Percentiles rank a stretch among this genome's conserved stretches.
Evolutionary conservation across 306 rosid genomes (phyloP).

Genomic region (Ormosia semicastrata): DNA sequence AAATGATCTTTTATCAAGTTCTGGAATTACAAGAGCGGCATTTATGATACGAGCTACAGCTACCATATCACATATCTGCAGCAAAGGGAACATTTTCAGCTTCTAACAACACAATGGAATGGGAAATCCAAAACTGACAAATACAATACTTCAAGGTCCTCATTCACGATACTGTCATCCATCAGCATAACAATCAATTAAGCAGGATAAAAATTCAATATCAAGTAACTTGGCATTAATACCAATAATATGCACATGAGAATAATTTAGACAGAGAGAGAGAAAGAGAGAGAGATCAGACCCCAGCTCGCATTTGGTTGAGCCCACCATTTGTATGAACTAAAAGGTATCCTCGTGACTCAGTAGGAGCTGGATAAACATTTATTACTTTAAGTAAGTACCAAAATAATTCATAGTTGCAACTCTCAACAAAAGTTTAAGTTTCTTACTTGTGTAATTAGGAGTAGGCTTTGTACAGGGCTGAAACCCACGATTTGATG

Average conservation of each 20-base stretch:
- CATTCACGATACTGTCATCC: not conserved
- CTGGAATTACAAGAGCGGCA: slow-evolving; percentile 93
- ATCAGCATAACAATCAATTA: not conserved
- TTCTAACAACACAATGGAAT: not conserved
- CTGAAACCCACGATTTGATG: slow-evolving; percentile 70
- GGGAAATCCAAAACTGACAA: not conserved
- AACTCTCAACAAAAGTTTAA: not conserved
- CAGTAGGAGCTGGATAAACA: slow-evolving; percentile 62
- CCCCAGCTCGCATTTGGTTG: slow-evolving; percentile 99
- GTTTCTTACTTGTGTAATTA: slow-evolving; percentile 70
- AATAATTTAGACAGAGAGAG: slow-evolving; percentile 3
- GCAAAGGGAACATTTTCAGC: slow-evolving; percentile 35
- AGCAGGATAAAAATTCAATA: not conserved
- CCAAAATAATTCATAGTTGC: not conserved
- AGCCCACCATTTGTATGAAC: slow-evolving; percentile 99
- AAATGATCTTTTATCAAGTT: slow-evolving; percentile 90
- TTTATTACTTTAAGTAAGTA: slow-evolving; percentile 25
- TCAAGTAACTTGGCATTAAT: not conserved
- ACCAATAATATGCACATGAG: not conserved
- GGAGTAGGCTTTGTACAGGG: slow-evolving; percentile 70
- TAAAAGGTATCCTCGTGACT: slow-evolving; percentile 79
- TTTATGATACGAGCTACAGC: slow-evolving; percentile 92
- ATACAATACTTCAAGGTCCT: not conserved
- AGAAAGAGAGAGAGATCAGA: slow-evolving; percentile 42
- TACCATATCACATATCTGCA: slow-evolving; percentile 98